These are phyloP conservation scores for Solanum rostratum DNA, from an alignment of 257 asterid species.

Conservation along the genomic window DNA sequence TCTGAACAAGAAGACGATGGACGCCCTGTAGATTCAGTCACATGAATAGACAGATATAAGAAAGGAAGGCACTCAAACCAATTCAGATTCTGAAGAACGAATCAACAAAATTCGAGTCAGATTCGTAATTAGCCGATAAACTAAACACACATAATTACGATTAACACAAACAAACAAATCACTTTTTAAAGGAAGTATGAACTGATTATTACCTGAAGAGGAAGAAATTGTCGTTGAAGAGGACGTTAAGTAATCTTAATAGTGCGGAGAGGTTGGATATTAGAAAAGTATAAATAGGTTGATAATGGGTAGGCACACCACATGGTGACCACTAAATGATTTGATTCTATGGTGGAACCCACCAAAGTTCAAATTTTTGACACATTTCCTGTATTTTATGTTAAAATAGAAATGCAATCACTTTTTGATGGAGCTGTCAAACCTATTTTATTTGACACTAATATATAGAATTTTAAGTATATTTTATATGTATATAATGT, in stretches of 20 bases:
- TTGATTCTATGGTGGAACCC: constrained; percentile 24
- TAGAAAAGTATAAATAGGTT: not conserved
- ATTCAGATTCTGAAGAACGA: not conserved
- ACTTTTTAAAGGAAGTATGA: not conserved
- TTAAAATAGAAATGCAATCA: constrained; percentile 12
- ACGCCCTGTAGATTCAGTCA: constrained; percentile 2
- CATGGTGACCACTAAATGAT: constrained; percentile 25
- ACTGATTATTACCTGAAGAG: not conserved
- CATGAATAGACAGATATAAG: not conserved
- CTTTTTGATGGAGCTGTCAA: constrained; percentile 19
- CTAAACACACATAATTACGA: not conserved
- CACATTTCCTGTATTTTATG: constrained; percentile 11
- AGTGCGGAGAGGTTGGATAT: not conserved
- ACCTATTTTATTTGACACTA: constrained; percentile 1
- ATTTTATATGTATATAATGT: not conserved
- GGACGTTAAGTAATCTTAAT: not conserved
- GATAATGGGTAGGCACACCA: constrained; percentile 4
- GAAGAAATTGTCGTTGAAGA: not conserved
- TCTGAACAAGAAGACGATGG: not conserved
- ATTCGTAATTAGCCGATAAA: not conserved
- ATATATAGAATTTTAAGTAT: constrained; percentile 6
- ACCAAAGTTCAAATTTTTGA: constrained; percentile 4
- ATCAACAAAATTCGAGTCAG: not conserved
- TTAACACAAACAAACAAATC: not conserved
- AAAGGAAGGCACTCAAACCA: not conserved